Base-by-base conservation (phyloP, 1,139 yeast genomes). In the Candida pseudoviswanathii region DNA sequence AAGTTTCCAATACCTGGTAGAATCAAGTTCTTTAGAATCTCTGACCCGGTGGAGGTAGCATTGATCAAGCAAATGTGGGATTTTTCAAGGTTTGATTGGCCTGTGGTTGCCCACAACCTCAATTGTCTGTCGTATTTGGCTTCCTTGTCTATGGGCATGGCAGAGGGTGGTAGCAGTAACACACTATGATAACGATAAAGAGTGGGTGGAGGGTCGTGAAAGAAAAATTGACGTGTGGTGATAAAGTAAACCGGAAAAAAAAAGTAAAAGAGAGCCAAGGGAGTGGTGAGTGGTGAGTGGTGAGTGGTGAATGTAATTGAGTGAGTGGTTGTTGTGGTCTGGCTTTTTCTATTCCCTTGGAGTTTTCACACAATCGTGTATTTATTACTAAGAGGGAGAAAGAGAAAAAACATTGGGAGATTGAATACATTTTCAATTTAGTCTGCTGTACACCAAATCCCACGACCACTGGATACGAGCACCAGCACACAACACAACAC, bases 111-210 rank as follows among this genome's bases (percentile, higher is more conserved):
- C 99, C 99, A 94, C 21, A 94, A 71, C 39, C 98, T 78, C 52
- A 92, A 70, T 64, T 94, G 99, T 43, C 99, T 78, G 67, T 94
- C 98, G 64, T 90, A 92, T 56, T 82, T 82, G 47, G 72, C 63
- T 36, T 63, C 64, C 54, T 72, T 77, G 44, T 74, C 75, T 55
- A 73, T 73, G 50, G 53, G 54, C 64, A 57, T 68, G 16, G 39
- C 29, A 25, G 40, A 9, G 10, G 16, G 21, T 37, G 10, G 11
- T 10, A 22, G n/a, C 16, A 38, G 29, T 25, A 24, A 11, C 16
- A 38, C 5, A 27, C 6, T 27, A 27, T 36, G 25, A 9, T 16
- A 33, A 11, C 24, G 37, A 33, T 16, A 7, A 16, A 21, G 21
- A 3, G 8, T 4, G 4, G 24, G 21, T n/a, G 21, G 8, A n/a